Percentiles rank a stretch among this genome's conserved stretches.
These are phyloP conservation scores for Dothistroma pini DNA, from an alignment of 2,329 filamentous ascomycete species.

Conservation along the genomic window DNA sequence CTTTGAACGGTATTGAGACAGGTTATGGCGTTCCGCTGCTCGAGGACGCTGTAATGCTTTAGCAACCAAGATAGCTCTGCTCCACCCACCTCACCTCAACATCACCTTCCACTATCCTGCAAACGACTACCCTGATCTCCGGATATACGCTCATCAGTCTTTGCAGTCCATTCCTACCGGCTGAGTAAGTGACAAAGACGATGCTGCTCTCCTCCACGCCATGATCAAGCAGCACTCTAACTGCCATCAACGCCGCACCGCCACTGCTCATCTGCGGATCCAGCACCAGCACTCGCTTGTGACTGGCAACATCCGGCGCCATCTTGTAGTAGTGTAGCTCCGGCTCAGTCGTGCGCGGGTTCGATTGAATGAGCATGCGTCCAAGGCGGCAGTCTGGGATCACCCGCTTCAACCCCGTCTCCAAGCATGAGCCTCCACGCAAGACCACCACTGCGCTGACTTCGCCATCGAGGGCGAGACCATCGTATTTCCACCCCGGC, in stretches of 20 bases:
- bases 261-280: constrained; percentile 95
- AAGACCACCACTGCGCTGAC: constrained; percentile 83
- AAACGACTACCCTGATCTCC: constrained; percentile 79
- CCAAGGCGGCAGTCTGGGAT: constrained; percentile 91
- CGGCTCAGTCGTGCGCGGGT: constrained; percentile 75
- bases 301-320: constrained; percentile 65
- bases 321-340: constrained; percentile 88
- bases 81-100: constrained; percentile 88
- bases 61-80: constrained; percentile 86
- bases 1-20: too few species aligned
- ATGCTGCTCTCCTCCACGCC: constrained; percentile 81
- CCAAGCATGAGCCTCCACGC: constrained; percentile 82
- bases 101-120: constrained; percentile 69
- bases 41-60: neutral
- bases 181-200: constrained; percentile 89
- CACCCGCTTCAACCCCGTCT: constrained; percentile 81
- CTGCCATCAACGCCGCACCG: constrained; percentile 83
- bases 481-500: constrained; percentile 61
- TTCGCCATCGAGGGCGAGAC: constrained; percentile 66
- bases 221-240: constrained; percentile 92
- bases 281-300: constrained; percentile 79
- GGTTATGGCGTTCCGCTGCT: too few species aligned
- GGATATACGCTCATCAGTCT: constrained; percentile 86
- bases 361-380: constrained; percentile 84
- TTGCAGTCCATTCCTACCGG: constrained; percentile 78